A percentile compares a stretch with the other conserved stretches of the same genome.
These are phyloP conservation scores for Amanita thiersii DNA, from an alignment of 768 basidiomycete species.

Conservation along the genomic window DNA sequence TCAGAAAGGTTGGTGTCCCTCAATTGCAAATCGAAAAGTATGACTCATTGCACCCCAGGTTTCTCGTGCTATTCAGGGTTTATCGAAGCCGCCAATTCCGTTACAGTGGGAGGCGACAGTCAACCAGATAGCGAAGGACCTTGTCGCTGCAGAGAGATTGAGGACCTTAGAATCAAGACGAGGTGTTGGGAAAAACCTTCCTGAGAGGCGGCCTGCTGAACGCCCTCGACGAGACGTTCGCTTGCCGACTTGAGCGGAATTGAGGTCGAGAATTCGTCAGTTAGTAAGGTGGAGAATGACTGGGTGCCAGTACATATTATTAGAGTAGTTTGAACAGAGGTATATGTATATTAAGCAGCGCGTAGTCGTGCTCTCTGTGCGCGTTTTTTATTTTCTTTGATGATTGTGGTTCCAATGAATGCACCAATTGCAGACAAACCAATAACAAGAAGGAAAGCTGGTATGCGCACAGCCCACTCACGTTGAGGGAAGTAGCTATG, in stretches of 20 bases:
- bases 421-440: conserved; percentile 75
- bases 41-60: conserved; percentile 28
- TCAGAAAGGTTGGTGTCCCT: conserved; percentile 35
- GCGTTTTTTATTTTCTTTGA: conserved; percentile 66
- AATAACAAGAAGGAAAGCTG: conserved; percentile 72
- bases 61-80: conserved; percentile 39
- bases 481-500: conserved; percentile 78
- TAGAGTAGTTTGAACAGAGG: conserved; percentile 13
- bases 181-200: conserved; percentile 18
- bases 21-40: not conserved
- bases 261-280: not conserved
- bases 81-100: conserved; percentile 45
- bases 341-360: conserved; percentile 38
- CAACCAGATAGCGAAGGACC: conserved; percentile 52
- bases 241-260: not conserved
- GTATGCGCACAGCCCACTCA: conserved; percentile 89
- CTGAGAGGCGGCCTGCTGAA: conserved; percentile 5
- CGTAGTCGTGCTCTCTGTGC: conserved; percentile 54
- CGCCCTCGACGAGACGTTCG: not conserved
- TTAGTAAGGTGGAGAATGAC: not conserved
- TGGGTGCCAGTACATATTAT: conserved; percentile 3
- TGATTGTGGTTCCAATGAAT: conserved; percentile 71
- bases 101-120: conserved; percentile 37
- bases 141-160: conserved; percentile 65
- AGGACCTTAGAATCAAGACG: conserved; percentile 36